Evolutionary conservation across 306 rosid species (phyloP).

Genomic region (Prunus fruticosa): DNA sequence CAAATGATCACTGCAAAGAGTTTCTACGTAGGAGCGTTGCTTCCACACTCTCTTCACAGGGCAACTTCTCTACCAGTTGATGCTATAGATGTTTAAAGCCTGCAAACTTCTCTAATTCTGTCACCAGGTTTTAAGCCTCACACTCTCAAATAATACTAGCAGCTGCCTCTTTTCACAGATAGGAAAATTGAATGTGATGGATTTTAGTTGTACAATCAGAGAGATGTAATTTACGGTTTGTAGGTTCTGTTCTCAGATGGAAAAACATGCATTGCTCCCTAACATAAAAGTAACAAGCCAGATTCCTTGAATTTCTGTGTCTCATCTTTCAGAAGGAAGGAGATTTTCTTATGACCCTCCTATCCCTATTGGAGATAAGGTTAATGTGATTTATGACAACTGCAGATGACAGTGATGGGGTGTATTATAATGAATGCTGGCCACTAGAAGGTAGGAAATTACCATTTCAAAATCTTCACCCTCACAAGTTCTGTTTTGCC

Average conservation of each 20-base stretch:
- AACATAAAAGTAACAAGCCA: slow-evolving; percentile 15
- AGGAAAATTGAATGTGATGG: slow-evolving; percentile 11
- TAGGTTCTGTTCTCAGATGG: slow-evolving; percentile 25
- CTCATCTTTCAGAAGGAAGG: slow-evolving; percentile 14
- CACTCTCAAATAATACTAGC: slow-evolving; percentile 8
- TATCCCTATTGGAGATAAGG: not conserved
- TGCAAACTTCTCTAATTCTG: slow-evolving; percentile 13
- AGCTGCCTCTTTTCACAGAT: not conserved
- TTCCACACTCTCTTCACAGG: slow-evolving; percentile 73
- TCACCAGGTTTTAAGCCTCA: slow-evolving; percentile 10
- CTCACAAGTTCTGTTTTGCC: not conserved
- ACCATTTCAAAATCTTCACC: not conserved
- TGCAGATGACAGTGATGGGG: not conserved
- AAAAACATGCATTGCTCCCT: slow-evolving; percentile 33
- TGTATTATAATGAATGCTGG: not conserved
- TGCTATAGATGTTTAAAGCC: slow-evolving; percentile 60
- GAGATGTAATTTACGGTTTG: slow-evolving; percentile 15
- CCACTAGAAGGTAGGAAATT: not conserved
- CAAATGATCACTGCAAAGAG: slow-evolving; percentile 50
- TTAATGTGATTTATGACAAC: not conserved
- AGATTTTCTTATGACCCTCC: not conserved
- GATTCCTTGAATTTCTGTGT: slow-evolving; percentile 10
- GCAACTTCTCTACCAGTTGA: slow-evolving; percentile 98
- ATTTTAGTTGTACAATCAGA: slow-evolving; percentile 16
- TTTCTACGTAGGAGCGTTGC: slow-evolving; percentile 55